Percentiles rank a stretch among this genome's conserved stretches.
Conservation (phyloP, 2,329 filamentous ascomycete species). For the Coccinonectria pachysandricola region DNA sequence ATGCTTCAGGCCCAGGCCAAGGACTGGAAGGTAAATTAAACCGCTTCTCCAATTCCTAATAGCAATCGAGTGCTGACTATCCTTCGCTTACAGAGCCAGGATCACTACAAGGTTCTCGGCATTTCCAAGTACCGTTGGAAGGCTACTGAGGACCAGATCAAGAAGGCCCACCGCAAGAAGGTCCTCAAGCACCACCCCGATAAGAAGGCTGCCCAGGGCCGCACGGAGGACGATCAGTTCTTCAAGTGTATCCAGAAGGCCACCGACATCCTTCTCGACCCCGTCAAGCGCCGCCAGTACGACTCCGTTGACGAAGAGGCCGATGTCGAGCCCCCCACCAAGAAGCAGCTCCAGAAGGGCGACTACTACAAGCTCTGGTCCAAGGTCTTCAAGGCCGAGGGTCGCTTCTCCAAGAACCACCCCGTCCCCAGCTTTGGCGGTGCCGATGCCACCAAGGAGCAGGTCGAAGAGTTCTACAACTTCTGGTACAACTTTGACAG, state of each 20-base stretch:
- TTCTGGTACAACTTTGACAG: constrained; percentile 99
- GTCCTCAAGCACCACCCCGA: constrained; percentile 97
- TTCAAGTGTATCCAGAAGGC: constrained; percentile 99
- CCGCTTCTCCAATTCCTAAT: no score
- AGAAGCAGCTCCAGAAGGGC: constrained; percentile 78
- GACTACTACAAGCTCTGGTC: constrained; percentile 96
- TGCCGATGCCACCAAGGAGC: constrained; percentile 73
- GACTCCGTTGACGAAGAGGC: constrained; percentile 94
- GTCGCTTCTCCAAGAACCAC: constrained; percentile 81
- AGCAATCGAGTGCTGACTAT: no score
- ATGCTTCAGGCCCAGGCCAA: constrained; percentile 91
- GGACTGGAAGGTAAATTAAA: constrained; percentile 99
- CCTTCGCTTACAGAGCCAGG: constrained; percentile 56
- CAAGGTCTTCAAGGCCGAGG: constrained; percentile 83
- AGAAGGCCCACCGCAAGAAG: constrained; percentile 98
- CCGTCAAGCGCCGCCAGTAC: constrained; percentile 84
- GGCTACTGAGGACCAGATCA: constrained; percentile 97
- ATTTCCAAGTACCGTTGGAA: constrained; percentile 84
- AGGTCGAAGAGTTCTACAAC: constrained; percentile 96
- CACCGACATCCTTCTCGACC: constrained; percentile 85
- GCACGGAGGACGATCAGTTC: constrained; percentile 89
- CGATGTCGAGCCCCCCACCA: constrained; percentile 81
- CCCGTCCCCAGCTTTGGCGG: constrained; percentile 82
- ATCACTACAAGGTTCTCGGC: constrained; percentile 95
- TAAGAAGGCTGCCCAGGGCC: constrained; percentile 89